Evolutionary conservation across 129 eudicot genomes (phyloP).

Genomic region (Pseudognaphalium luteoalbum): DNA sequence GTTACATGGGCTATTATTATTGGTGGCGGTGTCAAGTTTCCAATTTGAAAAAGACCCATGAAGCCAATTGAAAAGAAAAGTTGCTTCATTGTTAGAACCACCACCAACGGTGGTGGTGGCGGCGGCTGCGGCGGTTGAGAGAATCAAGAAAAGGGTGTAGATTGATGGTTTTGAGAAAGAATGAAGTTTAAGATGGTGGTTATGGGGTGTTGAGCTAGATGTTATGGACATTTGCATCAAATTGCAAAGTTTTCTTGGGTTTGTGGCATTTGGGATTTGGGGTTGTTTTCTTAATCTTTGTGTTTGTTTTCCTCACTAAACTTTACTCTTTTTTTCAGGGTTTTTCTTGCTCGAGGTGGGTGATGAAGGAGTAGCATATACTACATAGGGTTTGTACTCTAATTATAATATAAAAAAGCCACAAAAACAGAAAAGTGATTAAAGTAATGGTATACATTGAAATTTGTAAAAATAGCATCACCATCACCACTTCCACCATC

Average conservation of each 20-base stretch:
- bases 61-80: conserved; percentile 48
- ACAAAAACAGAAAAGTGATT: conserved; percentile 8
- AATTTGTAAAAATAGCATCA: conserved; percentile 18
- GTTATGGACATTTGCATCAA: conserved; percentile 27
- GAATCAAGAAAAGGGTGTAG: conserved; percentile 17
- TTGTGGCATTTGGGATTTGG: conserved; percentile 25
- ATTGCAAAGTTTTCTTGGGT: conserved; percentile 30
- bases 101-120: neutral
- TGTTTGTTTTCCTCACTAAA: conserved; percentile 15
- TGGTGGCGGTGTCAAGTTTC: conserved; percentile 26
- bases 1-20: conserved; percentile 40
- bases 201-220: conserved; percentile 21
- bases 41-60: conserved; percentile 54
- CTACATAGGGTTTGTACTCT: conserved; percentile 15
- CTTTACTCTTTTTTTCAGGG: conserved; percentile 16
- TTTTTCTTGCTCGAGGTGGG: conserved; percentile 24
- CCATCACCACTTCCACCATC: conserved; percentile 23
- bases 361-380: neutral
- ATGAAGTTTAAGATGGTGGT: conserved; percentile 19
- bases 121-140: neutral
- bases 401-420: neutral
- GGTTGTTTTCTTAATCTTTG: conserved; percentile 23
- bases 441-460: conserved; percentile 23
- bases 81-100: conserved; percentile 54
- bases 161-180: conserved; percentile 21